These are phyloP conservation scores for Dendrobium nobile DNA, from an alignment of 106 monocot species.

Conservation along the genomic window DNA sequence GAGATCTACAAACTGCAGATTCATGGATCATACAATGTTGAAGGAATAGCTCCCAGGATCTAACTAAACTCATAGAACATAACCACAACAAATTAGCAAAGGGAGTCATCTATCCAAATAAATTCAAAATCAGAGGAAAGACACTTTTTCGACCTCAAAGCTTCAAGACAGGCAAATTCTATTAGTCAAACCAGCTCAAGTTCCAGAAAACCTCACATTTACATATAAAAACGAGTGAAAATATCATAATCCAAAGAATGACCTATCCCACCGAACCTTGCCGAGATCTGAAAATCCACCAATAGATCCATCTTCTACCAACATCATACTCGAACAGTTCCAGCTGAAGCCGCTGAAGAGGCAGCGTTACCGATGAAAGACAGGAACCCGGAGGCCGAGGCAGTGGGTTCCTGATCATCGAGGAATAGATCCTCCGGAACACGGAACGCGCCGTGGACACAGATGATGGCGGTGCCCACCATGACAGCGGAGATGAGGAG, in stretches of 20 bases:
- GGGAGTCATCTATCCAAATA: not conserved
- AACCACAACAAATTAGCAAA: not conserved
- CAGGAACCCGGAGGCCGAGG: slow-evolving; percentile 21
- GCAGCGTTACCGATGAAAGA: slow-evolving; percentile 21
- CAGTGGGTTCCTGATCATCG: slow-evolving; percentile 33
- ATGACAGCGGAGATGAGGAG: slow-evolving; percentile 30
- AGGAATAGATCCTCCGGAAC: slow-evolving; percentile 52
- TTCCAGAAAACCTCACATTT: not conserved
- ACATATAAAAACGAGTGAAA: not conserved
- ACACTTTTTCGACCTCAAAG: not conserved
- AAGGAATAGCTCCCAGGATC: not conserved
- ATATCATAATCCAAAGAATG: not conserved
- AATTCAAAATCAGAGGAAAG: not conserved
- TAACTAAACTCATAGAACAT: not conserved
- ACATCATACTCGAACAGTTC: not conserved
- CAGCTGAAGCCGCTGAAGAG: slow-evolving; percentile 17
- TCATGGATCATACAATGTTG: not conserved
- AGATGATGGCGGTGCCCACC: slow-evolving; percentile 30
- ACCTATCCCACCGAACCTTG: not conserved
- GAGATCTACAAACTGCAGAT: not conserved
- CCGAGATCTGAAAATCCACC: not conserved
- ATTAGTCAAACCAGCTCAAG: not conserved
- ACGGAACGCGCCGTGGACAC: slow-evolving; percentile 44
- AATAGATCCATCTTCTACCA: not conserved
- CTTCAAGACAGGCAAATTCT: not conserved